Evolutionary conservation across 805 yeast genomes (phyloP), one percentile per base, ranked within the genome.

Genomic region (Candida hispaniensis): DNA sequence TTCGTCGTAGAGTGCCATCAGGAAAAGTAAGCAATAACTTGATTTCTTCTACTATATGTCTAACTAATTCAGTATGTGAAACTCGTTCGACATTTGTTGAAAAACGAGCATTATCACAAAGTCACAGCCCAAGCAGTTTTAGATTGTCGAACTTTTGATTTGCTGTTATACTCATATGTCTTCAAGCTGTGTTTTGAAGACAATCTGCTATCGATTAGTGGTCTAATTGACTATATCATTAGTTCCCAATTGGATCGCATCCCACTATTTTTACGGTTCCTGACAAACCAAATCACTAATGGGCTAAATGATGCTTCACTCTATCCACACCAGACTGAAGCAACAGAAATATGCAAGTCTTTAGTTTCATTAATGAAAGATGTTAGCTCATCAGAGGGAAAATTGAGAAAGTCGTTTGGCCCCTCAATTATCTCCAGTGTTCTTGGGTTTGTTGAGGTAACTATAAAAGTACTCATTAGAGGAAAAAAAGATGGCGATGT

Each of bases 381-480:
- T 10, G 36, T 28, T n/a, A 23, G 23, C 24, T 20, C 36, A 18
- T 8, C 36, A 17, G 28, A 22, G 11, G 36, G 36, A 12, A 13
- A 22, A 2, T 23, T 32, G 36, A 11, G 36, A 13, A 32, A 32
- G 8, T 17, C 30, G 13, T 26, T 26, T 6, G 30, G 30, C 6
- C 25, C 30, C 1, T 14, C 20, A 19, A n/a, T n/a, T 7, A 34
- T 26, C 6, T 30, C 38, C 18, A 34, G 20, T 9, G 25, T 18
- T 2, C 8, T 26, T 6, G 38, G 30, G 7, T 26, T 26, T n/a
- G 25, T 26, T 15, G 19, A 15, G 4, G 30, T 35, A 38, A 10
- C 45, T 44, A 26, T 43, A 45, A 17, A 18, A 18, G 15, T 23
- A 30, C 11, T 29, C 26, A 11, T 33, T 40, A 18, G 34, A 32